A percentile compares a stretch with the other conserved stretches of the same genome.
phyloP scores from a whole-genome alignment of 2,329 filamentous ascomycete genomes.

The Dactylellina parvicollis region DNA sequence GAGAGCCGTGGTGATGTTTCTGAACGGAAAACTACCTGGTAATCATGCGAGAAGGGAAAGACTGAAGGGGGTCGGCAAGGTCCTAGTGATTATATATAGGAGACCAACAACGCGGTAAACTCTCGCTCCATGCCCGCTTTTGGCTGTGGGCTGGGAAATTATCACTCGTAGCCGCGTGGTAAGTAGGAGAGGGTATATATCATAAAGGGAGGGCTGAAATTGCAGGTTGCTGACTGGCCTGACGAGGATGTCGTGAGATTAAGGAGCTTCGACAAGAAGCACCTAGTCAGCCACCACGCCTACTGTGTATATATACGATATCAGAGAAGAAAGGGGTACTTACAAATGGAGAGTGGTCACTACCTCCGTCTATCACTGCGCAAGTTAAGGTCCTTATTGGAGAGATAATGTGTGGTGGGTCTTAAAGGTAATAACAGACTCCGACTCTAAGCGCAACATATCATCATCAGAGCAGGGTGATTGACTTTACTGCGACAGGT shows the following conservation, averaged over 20 bases:
- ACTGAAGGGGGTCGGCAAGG: conserved; percentile 6
- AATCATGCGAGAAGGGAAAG: conserved; percentile 11
- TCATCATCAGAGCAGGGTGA: not conserved
- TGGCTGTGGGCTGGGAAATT: conserved; percentile 37
- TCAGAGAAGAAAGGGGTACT: too few relatives aligned
- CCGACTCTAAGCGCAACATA: conserved; percentile 18
- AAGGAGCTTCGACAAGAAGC: conserved; percentile 6
- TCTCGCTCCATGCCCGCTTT: not conserved
- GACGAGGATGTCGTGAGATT: conserved; percentile 25
- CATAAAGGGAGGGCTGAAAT: conserved; percentile 33
- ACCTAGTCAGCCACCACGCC: conserved; percentile 4
- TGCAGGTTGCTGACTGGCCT: conserved; percentile 17
- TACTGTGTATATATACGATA: too few relatives aligned
- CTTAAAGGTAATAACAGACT: not conserved
- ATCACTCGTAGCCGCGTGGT: conserved; percentile 10
- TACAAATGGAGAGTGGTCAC: too few relatives aligned
- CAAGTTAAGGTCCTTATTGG: not conserved
- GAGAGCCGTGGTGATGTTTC: too few relatives aligned
- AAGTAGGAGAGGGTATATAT: not conserved
- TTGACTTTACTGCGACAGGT: not conserved
- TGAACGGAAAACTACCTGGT: too few relatives aligned
- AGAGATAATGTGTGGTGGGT: not conserved
- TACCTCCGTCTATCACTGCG: not conserved
- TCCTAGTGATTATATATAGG: conserved; percentile 32
- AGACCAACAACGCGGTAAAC: conserved; percentile 25